Base-by-base conservation (phyloP, 2,329 filamentous ascomycete species). In the Beauveria pseudobassiana region DNA sequence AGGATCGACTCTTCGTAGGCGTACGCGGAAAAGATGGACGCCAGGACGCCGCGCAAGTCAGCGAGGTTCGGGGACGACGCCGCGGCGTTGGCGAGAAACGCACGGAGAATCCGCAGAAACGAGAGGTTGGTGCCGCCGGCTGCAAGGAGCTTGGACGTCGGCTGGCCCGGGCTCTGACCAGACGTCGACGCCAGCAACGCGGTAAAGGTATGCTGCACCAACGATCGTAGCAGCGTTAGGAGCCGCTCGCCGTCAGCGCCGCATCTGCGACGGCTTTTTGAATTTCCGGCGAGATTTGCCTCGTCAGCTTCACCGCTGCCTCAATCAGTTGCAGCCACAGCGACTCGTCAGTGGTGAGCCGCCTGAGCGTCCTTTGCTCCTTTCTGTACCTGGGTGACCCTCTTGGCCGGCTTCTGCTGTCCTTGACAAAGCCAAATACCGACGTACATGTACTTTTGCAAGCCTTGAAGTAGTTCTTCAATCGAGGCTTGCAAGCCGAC, bases 371-470 rank as follows among this genome's bases (percentile, higher is more conserved):
- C 68, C 61, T 83, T 81, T 63, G 74, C 83, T 73, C 74, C 84
- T 65, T 86, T 78, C 55, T 83, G 74, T 5, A 82, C 75, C 22
- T 75, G 73, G 65, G 73, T 78, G 59, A 71, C 68, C 63, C 76
- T 75, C 63, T 77, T 80, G 6, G 78, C 74, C 0, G 82, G 83
- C 69, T 88, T 90, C 54, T 85, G 91, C 71, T 96, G 91, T 1
- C 88, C 86, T 74, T 96, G 91, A 68, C 95, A 98, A 14, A 99
- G 79, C 95, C 95, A 99, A 56, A 96, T 93, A 16, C 96, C 95
- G 1, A 99, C 91, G 65, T 92, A 88, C 1, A 88, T 86, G 74
- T 96, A 98, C 72, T 96, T 97, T 64, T 96, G 87, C 20, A 99
- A 77, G 0, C 88, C 87, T 62, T 86, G 83, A 4, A 96, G 80